Evolutionary conservation across 176 grass and related monocot genomes (phyloP).

Genomic region (Microstegium vimineum): DNA sequence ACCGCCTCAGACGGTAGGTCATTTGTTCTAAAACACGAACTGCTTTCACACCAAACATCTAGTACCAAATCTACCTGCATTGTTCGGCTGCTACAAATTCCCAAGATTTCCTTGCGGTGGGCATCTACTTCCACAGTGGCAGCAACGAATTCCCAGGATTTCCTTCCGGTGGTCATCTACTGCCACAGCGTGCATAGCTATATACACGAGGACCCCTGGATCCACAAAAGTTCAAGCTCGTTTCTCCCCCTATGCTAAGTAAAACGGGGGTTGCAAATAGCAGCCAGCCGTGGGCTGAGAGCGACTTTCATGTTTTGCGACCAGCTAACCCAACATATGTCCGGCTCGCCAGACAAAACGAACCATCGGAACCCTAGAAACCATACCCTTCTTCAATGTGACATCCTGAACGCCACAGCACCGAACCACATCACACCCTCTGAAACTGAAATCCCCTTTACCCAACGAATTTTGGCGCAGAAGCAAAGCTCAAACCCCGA

Average conservation of each 20-base stretch:
- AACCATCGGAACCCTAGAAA: background rate
- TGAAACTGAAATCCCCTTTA: background rate
- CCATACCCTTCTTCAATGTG: background rate
- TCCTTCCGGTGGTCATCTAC: background rate
- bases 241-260: background rate
- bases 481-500: background rate
- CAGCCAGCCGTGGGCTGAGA: background rate
- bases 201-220: background rate
- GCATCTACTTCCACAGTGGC: background rate
- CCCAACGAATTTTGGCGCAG: background rate
- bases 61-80: background rate
- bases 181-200: background rate
- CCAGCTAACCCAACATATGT: background rate
- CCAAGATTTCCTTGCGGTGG: background rate
- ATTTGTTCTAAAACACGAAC: background rate
- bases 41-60: background rate
- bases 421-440: background rate
- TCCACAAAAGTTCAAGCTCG: background rate
- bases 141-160: background rate
- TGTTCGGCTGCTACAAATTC: background rate
- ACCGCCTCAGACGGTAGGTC: background rate
- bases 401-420: background rate
- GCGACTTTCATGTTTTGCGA: background rate
- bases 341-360: background rate
- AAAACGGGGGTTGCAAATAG: background rate